Evolutionary conservation across 2,329 filamentous ascomycete genomes (phyloP), one percentile per base, ranked within the genome.

Genomic region (Trichoderma endophyticum): DNA sequence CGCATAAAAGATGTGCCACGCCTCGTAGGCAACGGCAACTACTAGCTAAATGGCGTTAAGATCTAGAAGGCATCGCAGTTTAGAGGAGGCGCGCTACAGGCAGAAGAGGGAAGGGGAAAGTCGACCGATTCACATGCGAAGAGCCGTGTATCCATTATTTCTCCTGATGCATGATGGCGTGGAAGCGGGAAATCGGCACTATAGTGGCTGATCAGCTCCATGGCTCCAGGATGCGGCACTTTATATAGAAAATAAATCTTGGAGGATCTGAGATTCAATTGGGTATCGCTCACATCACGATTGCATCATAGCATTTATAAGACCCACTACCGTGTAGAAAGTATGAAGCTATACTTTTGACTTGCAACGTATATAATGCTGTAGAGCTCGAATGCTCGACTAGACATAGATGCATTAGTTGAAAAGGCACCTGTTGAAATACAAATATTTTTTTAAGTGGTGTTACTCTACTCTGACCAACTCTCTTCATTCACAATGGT

Each of bases 401-500:
- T n/a, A 30, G 3, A 59, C 48, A n/a, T 28, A 32, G 9, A 59
- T 15, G 9, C 48, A 24, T 6, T 12, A 21, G 11, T 7, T 54
- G n/a, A 54, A 54, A 24, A 54, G 48, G 11, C n/a, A 24, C 9
- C 21, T 24, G 11, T 4, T 24, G 21, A 54, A 54, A 11, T 3
- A 21, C n/a, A 24, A 6, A 14, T 21, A 24, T 21, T 24, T 3
- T 24, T 54, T 24, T 2, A 6, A 32, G 11, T 7, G 30, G 6
- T 7, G 14, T 24, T 65, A 7, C 26, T 54, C 5, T 32, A 15
- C 18, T 34, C 8, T 24, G 14, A 21, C 15, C 9, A 36, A 12
- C n/a, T 21, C 3, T 11, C 21, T 61, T 51, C 18, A n/a, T 28
- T 59, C 76, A 83, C 74, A 26, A 86, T 87, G 85, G 85, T 86